These are phyloP conservation scores for Ploettnerulaceae sp. DNA, from an alignment of 2,329 filamentous ascomycete genomes.

Conservation along the genomic window DNA sequence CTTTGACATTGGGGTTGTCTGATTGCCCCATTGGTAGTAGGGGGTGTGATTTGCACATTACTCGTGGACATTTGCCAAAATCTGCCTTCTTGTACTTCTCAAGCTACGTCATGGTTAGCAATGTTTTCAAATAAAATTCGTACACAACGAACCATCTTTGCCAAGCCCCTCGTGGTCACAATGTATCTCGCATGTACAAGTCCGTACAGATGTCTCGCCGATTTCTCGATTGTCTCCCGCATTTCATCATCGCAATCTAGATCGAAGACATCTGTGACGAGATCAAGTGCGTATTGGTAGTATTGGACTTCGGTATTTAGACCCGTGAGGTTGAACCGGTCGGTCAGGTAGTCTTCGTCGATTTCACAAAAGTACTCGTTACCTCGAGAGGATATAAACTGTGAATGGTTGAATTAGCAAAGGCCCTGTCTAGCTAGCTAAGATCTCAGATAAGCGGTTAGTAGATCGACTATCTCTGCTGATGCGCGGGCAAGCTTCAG, in stretches of 20 bases:
- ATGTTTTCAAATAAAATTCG: not conserved
- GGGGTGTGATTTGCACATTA: constrained; percentile 89
- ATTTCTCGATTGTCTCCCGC: constrained; percentile 97
- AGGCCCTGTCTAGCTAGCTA: not conserved
- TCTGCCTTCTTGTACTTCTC: constrained; percentile 99
- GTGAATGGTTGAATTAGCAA: constrained; percentile 26
- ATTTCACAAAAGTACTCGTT: constrained; percentile 99
- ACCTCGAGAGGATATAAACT: constrained; percentile 97
- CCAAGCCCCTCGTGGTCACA: constrained; percentile 86
- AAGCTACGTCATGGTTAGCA: constrained; percentile 53
- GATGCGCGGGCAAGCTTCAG: too few species aligned
- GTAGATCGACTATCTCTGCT: not conserved
- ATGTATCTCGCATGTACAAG: constrained; percentile 95
- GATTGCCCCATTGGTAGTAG: constrained; percentile 92
- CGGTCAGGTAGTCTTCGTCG: constrained; percentile 96
- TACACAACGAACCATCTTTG: constrained; percentile 78
- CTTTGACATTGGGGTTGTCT: constrained; percentile 79
- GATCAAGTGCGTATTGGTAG: constrained; percentile 96
- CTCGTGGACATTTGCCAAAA: constrained; percentile 96
- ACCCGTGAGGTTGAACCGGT: constrained; percentile 96
- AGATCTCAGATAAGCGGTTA: not conserved
- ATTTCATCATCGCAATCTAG: constrained; percentile 98
- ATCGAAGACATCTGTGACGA: constrained; percentile 97
- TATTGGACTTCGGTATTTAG: constrained; percentile 97
- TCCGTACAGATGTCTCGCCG: constrained; percentile 89